Conservation (phyloP, 2,329 filamentous ascomycete species). For the Nigrospora sphaerica region DNA sequence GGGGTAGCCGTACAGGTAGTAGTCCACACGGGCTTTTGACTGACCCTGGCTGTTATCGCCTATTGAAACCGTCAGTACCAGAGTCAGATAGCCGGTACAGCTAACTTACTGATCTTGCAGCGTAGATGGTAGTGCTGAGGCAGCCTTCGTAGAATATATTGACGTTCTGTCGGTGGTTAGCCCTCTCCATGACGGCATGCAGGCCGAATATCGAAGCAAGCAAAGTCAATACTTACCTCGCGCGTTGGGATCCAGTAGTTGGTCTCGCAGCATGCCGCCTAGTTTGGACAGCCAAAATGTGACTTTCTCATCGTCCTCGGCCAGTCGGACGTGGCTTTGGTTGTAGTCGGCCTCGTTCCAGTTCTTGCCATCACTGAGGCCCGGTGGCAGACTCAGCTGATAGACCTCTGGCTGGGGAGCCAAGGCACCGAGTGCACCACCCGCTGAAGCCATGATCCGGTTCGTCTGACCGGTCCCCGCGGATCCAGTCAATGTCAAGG, state of each 20-base stretch:
- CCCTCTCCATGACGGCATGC: too few relatives aligned
- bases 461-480: too few relatives aligned
- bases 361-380: conserved; percentile 7
- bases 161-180: conserved; percentile 2
- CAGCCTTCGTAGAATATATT: conserved; percentile 4
- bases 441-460: too few relatives aligned
- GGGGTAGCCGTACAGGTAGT: conserved; percentile 9
- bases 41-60: not conserved
- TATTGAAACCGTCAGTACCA: not conserved
- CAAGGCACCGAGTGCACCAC: too few relatives aligned
- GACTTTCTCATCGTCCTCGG: conserved; percentile 5
- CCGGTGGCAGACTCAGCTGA: not conserved
- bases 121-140: conserved; percentile 8
- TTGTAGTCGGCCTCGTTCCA: conserved; percentile 5
- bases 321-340: not conserved
- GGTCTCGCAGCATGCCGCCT: conserved; percentile 5
- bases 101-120: conserved; percentile 2
- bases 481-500: too few relatives aligned
- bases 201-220: too few relatives aligned
- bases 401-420: not conserved
- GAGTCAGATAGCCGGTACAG: not conserved
- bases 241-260: conserved; percentile 4
- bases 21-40: conserved; percentile 2
- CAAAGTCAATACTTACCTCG: not conserved
- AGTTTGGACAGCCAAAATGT: conserved; percentile 5